These are phyloP conservation scores for Coemansia nantahalensis DNA, from an alignment of 192 early-diverging fungal genomes.

Conservation along the genomic window DNA sequence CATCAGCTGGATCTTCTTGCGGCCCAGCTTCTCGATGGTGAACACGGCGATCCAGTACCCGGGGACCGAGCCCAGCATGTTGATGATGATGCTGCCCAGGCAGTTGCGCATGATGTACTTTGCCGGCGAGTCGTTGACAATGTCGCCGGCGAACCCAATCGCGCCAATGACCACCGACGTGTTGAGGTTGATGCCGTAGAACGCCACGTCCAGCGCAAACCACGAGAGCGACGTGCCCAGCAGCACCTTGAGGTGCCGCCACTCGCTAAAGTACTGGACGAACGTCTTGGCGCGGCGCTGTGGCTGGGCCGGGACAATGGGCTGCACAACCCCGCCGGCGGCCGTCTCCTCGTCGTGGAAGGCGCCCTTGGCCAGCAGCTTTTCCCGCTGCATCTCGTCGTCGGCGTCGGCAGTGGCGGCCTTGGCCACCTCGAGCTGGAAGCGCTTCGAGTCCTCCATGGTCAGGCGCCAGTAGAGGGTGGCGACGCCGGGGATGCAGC, in stretches of 20 bases:
- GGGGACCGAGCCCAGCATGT: slow-evolving; percentile 80
- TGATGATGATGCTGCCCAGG: slow-evolving; percentile 91
- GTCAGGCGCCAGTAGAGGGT: slow-evolving; percentile 91
- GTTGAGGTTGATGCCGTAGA: slow-evolving; percentile 83
- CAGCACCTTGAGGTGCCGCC: slow-evolving; percentile 72
- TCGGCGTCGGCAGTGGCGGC: slow-evolving; percentile 30
- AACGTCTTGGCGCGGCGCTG: slow-evolving; percentile 56
- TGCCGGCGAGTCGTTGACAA: slow-evolving; percentile 27
- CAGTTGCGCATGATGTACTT: slow-evolving; percentile 62
- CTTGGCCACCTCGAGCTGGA: slow-evolving; percentile 27
- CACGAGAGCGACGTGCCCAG: slow-evolving; percentile 72
- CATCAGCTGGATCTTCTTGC: slow-evolving; percentile 90
- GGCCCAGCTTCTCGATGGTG: slow-evolving; percentile 82
- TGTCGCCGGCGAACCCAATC: slow-evolving; percentile 63
- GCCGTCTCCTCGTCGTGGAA: neutral
- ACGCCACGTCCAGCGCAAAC: slow-evolving; percentile 79
- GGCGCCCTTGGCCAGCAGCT: slow-evolving; percentile 31
- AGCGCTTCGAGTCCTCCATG: slow-evolving; percentile 76
- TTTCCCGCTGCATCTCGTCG: slow-evolving; percentile 34
- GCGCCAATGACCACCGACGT: slow-evolving; percentile 67
- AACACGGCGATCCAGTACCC: slow-evolving; percentile 97
- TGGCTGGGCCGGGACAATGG: neutral
- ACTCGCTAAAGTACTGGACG: slow-evolving; percentile 42
- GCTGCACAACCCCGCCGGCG: neutral
- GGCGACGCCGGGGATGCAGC: slow-evolving; percentile 74